Evolutionary conservation across 2,329 filamentous ascomycete genomes (phyloP), one percentile per base, ranked within the genome.

Genomic region (Colletotrichum neosansevieriae): DNA sequence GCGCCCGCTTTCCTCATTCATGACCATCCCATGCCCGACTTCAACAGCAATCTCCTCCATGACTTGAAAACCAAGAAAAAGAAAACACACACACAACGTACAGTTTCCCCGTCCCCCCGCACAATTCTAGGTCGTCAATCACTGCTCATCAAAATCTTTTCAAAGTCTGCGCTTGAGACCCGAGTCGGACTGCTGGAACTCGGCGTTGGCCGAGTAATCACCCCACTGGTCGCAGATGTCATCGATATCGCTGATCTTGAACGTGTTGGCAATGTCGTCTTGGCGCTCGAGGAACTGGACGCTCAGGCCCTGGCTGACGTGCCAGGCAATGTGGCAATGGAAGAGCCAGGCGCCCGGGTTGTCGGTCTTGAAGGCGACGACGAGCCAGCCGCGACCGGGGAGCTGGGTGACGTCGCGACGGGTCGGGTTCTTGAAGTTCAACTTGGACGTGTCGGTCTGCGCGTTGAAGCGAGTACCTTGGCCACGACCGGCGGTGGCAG

Each of bases 261-360:
- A 15, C 3, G 29, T 36, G 12, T 38, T 59, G 19, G 49, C 15
- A n/a, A 73, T 73, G 15, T 73, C 71, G n/a, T 42, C 19, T 19
- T 59, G 34, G 21, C 74, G 73, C 73, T 78, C 87, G 32, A 88
- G 72, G 73, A 88, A 86, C 74, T 88, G 84, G 24, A 87, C 75
- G 4, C 79, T 82, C 7, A 88, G 77, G n/a, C 84, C 85, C 62
- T 81, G 79, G 59, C 74, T 76, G 32, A 84, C 76, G 71, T 87
- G 85, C 83, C 80, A 84, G 11, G 81, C 81, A 68, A 85, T 84
- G 72, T 84, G 82, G 74, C 82, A 84, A 70, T 84, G 82, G 74
- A 83, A 75, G 19, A 83, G 71, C 81, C 82, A 84, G 29, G 77
- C 74, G 45, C 85, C 85, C 0, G 85, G 85, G 70, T 87, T 86